Base-by-base conservation (phyloP, 78 protist species). In the Capsaspora owczarzaki region DNA sequence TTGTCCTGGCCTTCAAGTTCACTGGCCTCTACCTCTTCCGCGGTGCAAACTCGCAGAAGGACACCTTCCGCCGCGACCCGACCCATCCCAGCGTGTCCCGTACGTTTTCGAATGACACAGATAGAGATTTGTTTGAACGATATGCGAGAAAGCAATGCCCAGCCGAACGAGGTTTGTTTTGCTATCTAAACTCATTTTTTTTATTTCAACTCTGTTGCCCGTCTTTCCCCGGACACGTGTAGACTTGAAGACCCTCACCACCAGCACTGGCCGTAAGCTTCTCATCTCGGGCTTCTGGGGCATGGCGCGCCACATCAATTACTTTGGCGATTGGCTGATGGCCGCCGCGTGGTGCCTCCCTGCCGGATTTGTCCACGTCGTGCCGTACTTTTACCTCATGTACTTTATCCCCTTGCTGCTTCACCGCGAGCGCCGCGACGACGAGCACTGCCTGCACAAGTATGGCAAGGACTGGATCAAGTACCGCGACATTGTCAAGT, bases 201-300 rank as follows among this genome's bases (percentile, higher is more conserved):
- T n/a, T n/a, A n/a, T n/a, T n/a, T n/a, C n/a, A n/a, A n/a, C n/a
- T n/a, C n/a, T n/a, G n/a, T n/a, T n/a, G n/a, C n/a, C 40, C 43
- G 31, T 20, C 25, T 43, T 41, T 76, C 19, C 29, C 37, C 61
- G 16, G 19, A 53, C 60, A 27, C 53, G 47, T 43, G 20, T 79
- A 70, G 80, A 49, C 37, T 8, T 86, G 27, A 6, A 82, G 61
- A n/a, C 0, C 29, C 0, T 82, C 41, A 16, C 33, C 46, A 90
- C 95, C 53, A 71, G 81, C 68, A 76, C 87, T 68, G 92, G 89
- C 66, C 61, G 86, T 38, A 16, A 47, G 61, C 87, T 93, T 37
- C 40, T 95, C 61, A 29, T 47, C 47, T 81, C 92, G 0, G 96
- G 98, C 79, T 94, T 89, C 91, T 95, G 98, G 98, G 98, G 98